Evolutionary conservation across 208 protist genomes (phyloP).

Genomic region (Jaenimonas drosophilae): DNA sequence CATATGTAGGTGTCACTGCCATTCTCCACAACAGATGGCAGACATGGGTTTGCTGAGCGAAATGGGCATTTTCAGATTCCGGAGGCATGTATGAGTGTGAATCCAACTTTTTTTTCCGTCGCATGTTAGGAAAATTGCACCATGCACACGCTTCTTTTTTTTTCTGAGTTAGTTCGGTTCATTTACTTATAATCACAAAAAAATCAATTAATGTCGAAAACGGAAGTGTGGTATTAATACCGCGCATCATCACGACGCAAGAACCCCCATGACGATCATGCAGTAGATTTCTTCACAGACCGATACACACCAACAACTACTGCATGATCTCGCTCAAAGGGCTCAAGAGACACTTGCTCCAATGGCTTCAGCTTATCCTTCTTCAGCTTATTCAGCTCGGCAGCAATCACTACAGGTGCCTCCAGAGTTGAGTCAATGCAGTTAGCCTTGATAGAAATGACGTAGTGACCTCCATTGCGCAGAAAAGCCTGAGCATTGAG

Average conservation of each 20-base stretch:
- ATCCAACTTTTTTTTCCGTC: slow-evolving; percentile 4
- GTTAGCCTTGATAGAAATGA: slow-evolving; percentile 99
- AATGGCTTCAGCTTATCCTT: slow-evolving; percentile 96
- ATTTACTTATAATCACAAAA: slow-evolving; percentile 12
- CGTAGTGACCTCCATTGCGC: slow-evolving; percentile 98
- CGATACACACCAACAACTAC: slow-evolving; percentile 94
- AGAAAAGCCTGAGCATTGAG: slow-evolving; percentile 99
- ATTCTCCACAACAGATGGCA: too few relatives aligned
- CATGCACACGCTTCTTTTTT: slow-evolving; percentile 5
- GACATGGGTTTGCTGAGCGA: too few relatives aligned
- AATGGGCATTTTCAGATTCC: too few relatives aligned
- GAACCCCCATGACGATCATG: too few relatives aligned
- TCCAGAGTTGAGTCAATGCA: slow-evolving; percentile 99
- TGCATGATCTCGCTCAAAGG: slow-evolving; percentile 99
- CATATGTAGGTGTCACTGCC: too few relatives aligned
- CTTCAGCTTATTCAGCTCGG: slow-evolving; percentile 96
- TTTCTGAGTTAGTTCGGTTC: slow-evolving; percentile 4
- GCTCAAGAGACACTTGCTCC: slow-evolving; percentile 98
- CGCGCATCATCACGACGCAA: too few relatives aligned
- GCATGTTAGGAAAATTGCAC: not conserved
- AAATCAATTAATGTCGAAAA: too few relatives aligned
- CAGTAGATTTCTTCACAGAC: slow-evolving; percentile 63
- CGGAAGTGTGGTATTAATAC: too few relatives aligned
- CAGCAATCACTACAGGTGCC: slow-evolving; percentile 96
- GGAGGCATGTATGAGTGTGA: too few relatives aligned